Evolutionary conservation across 208 protist species (phyloP).

Genomic region (Crithidia sp.): DNA sequence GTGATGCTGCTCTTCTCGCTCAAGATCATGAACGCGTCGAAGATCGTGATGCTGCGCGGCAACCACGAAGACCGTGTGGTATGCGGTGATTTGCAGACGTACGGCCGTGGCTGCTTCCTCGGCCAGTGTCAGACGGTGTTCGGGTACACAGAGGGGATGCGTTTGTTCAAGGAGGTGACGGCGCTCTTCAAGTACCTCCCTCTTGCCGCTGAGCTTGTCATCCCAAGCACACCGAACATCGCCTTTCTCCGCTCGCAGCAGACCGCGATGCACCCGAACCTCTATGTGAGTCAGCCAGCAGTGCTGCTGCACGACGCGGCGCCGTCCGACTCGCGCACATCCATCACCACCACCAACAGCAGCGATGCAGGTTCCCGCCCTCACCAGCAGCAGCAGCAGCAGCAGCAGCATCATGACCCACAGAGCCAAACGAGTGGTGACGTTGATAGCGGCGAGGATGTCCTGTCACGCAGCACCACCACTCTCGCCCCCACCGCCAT

Average conservation of each 20-base stretch:
- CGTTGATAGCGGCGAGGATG: conserved; percentile 11
- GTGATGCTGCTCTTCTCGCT: conserved; percentile 86
- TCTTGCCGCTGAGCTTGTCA: conserved; percentile 64
- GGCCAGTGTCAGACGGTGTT: conserved; percentile 70
- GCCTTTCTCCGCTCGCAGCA: conserved; percentile 36
- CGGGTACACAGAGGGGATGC: conserved; percentile 54
- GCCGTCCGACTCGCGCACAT: background rate
- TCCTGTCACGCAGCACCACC: background rate
- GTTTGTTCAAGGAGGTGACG: conserved; percentile 67
- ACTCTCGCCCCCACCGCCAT: background rate
- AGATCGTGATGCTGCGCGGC: conserved; percentile 81
- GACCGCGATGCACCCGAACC: conserved; percentile 40
- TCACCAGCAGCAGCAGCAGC: too few relatives aligned
- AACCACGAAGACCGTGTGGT: conserved; percentile 89
- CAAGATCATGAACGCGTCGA: conserved; percentile 71
- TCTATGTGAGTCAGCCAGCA: conserved; percentile 43
- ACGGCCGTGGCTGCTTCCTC: conserved; percentile 71
- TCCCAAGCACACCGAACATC: conserved; percentile 52
- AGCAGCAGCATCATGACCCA: too few relatives aligned
- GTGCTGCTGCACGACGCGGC: conserved; percentile 26
- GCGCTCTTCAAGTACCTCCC: conserved; percentile 77
- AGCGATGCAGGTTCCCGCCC: too few relatives aligned
- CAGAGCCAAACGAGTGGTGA: too few relatives aligned
- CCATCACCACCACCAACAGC: too few relatives aligned
- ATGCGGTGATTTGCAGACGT: conserved; percentile 69